These are phyloP conservation scores for Globisporangium acanthophoron DNA, from an alignment of 352 stramenopile species.

Conservation along the genomic window DNA sequence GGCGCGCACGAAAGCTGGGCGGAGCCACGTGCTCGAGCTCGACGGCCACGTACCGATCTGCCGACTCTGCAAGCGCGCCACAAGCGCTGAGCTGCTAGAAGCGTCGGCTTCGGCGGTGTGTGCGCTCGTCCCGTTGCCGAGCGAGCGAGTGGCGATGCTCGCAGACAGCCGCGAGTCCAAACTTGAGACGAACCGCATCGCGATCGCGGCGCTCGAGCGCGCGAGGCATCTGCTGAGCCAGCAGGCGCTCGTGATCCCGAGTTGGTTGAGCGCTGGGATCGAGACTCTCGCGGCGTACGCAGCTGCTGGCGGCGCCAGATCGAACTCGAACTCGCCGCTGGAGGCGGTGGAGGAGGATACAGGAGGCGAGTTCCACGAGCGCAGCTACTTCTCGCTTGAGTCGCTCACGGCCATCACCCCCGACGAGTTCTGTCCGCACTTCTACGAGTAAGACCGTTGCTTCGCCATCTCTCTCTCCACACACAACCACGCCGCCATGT, in stretches of 20 bases:
- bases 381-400: constrained; percentile 58
- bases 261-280: constrained; percentile 24
- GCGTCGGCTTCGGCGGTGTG: constrained; percentile 44
- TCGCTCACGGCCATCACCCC: constrained; percentile 41
- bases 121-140: constrained; percentile 37
- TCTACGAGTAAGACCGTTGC: constrained; percentile 23
- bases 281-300: constrained; percentile 29
- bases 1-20: constrained; percentile 32
- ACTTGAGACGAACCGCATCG: constrained; percentile 46
- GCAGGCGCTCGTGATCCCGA: neutral
- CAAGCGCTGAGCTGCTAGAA: constrained; percentile 23
- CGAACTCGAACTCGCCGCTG: neutral
- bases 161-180: constrained; percentile 52
- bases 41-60: constrained; percentile 53
- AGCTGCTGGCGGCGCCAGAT: neutral
- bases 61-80: constrained; percentile 38
- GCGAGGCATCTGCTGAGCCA: constrained; percentile 31
- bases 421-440: constrained; percentile 47
- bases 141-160: constrained; percentile 30
- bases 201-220: constrained; percentile 39
- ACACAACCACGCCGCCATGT: too few species aligned
- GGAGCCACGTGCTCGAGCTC: constrained; percentile 43
- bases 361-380: constrained; percentile 45
- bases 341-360: constrained; percentile 15
- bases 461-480: too few species aligned